Conservation (phyloP, 306 rosid genomes). For the Rosa multiflora region DNA sequence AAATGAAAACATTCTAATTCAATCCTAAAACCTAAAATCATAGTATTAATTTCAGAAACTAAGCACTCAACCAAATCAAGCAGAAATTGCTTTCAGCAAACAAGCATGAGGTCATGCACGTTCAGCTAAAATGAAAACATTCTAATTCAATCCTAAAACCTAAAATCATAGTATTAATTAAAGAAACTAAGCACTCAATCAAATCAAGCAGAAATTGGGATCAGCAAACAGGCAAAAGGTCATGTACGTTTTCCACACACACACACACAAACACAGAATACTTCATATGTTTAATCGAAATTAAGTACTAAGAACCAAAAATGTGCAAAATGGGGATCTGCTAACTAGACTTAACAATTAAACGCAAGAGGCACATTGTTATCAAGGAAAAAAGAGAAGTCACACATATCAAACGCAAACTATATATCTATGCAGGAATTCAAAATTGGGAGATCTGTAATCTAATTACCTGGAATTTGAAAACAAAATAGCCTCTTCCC, state of each 20-base stretch:
- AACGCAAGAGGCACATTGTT: background rate
- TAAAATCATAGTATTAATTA: background rate
- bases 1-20: background rate
- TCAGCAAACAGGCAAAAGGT: background rate
- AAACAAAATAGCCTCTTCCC: conserved; percentile 89
- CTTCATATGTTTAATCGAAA: background rate
- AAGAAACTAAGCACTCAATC: background rate
- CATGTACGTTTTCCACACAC: background rate
- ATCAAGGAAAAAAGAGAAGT: background rate
- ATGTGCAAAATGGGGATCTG: background rate
- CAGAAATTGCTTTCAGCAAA: background rate
- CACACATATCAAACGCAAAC: background rate
- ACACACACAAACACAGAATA: background rate
- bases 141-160: background rate
- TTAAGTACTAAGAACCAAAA: background rate
- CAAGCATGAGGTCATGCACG: background rate
- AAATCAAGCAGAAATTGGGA: background rate
- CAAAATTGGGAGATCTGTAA: background rate
- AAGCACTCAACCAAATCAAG: conserved; percentile 7
- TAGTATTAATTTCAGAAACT: background rate
- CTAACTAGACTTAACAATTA: background rate
- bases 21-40: background rate
- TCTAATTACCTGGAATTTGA: conserved; percentile 70
- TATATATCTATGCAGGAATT: background rate
- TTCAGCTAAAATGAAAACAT: background rate